A percentile compares a stretch with the other conserved stretches of the same genome.
phyloP scores from a whole-genome alignment of 805 yeast species.

The Saturnispora hagleri region DNA sequence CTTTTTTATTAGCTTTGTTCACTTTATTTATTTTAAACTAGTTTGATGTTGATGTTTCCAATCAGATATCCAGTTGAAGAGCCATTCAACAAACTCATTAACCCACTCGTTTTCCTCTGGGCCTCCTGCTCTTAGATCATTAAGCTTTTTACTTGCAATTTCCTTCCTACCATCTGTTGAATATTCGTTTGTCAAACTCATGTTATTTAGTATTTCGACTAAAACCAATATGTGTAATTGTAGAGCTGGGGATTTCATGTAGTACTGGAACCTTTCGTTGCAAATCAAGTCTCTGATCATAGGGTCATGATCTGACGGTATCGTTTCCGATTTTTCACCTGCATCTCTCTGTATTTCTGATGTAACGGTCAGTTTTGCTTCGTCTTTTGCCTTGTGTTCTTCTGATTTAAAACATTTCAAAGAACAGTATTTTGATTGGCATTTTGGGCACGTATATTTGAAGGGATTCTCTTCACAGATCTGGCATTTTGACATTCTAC shows the following conservation, averaged over 20 bases:
- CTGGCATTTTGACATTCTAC: slow-evolving; percentile 14
- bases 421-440: slow-evolving; percentile 45
- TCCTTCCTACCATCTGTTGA: slow-evolving; percentile 45
- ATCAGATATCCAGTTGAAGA: slow-evolving; percentile 8
- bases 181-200: slow-evolving; percentile 38
- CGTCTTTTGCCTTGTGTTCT: slow-evolving; percentile 26
- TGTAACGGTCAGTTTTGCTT: not conserved
- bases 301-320: slow-evolving; percentile 13
- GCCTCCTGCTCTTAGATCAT: slow-evolving; percentile 56
- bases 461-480: slow-evolving; percentile 23
- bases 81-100: slow-evolving; percentile 45
- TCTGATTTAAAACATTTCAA: slow-evolving; percentile 49
- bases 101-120: slow-evolving; percentile 55
- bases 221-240: slow-evolving; percentile 47
- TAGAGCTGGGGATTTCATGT: slow-evolving; percentile 44
- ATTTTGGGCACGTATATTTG: slow-evolving; percentile 42
- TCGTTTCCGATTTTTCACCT: not conserved
- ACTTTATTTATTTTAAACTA: not conserved
- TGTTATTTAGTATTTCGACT: slow-evolving; percentile 38
- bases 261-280: slow-evolving; percentile 36
- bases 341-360: slow-evolving; percentile 1
- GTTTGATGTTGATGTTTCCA: slow-evolving; percentile 3
- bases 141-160: slow-evolving; percentile 52
- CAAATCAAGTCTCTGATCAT: slow-evolving; percentile 25
- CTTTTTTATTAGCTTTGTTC: slow-evolving; percentile 5